Conservation (phyloP, 805 yeast genomes). For the Yamadazyma nakazawae region DNA sequence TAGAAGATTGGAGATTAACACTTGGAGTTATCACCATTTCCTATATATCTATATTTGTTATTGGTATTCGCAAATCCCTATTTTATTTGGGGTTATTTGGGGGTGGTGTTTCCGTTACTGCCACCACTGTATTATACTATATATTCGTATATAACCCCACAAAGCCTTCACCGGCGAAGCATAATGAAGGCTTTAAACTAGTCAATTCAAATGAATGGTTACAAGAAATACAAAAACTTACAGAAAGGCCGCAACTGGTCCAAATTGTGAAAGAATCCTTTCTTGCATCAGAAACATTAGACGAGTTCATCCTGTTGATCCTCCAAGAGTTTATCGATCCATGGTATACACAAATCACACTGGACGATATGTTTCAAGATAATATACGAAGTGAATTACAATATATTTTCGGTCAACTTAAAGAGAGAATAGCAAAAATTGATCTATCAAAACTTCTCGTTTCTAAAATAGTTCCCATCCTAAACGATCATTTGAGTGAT, state of each 20-base stretch:
- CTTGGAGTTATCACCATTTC: neutral
- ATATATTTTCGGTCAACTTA: conserved; percentile 38
- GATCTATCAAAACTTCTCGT: conserved; percentile 61
- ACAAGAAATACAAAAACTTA: neutral
- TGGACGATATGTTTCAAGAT: conserved; percentile 27
- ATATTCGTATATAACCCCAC: conserved; percentile 5
- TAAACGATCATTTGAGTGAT: conserved; percentile 60
- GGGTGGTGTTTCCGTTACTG: neutral
- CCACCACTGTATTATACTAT: neutral
- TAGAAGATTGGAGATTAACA: neutral
- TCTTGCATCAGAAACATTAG: conserved; percentile 50
- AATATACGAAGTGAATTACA: conserved; percentile 45
- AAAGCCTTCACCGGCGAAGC: neutral
- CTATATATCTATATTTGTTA: neutral
- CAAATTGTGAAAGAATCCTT: conserved; percentile 47
- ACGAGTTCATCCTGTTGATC: conserved; percentile 47
- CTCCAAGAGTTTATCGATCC: conserved; percentile 51
- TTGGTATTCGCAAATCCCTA: neutral
- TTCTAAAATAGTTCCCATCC: conserved; percentile 55
- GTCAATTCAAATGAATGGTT: conserved; percentile 9
- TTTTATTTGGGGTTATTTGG: conserved; percentile 1
- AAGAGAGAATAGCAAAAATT: conserved; percentile 36
- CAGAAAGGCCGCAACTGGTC: conserved; percentile 1
- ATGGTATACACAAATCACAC: conserved; percentile 53
- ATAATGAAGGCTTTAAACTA: conserved; percentile 7